Conservation (phyloP, 495 filamentous ascomycete genomes). For the Lasiosphaeriaceae sp. region DNA sequence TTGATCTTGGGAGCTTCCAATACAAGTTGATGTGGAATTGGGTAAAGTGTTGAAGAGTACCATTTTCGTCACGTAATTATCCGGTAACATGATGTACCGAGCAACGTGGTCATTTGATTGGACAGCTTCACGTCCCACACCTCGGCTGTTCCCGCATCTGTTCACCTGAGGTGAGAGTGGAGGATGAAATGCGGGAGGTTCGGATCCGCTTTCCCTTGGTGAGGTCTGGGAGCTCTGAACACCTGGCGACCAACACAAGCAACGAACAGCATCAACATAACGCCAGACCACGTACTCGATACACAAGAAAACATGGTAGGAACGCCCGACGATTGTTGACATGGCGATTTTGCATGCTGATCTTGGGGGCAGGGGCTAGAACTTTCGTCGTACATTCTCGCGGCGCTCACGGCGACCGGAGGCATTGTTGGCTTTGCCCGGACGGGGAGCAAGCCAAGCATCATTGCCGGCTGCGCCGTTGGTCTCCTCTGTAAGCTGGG, state of each 20-base stretch:
- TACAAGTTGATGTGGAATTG: too few relatives aligned
- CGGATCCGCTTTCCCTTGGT: neutral
- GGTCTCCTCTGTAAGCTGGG: conserved; percentile 61
- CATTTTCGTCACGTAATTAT: too few relatives aligned
- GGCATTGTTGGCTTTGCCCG: conserved; percentile 78
- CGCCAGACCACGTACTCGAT: neutral
- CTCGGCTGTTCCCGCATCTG: neutral
- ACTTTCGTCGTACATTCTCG: conserved; percentile 65
- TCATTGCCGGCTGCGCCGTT: conserved; percentile 77
- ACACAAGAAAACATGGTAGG: neutral
- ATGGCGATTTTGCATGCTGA: neutral
- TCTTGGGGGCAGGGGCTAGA: conserved; percentile 26
- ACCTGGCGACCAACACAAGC: neutral
- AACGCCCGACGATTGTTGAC: neutral
- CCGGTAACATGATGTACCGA: neutral
- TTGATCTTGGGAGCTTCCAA: too few relatives aligned
- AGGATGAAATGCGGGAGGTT: neutral
- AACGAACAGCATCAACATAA: neutral
- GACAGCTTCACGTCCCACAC: neutral
- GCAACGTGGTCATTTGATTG: neutral
- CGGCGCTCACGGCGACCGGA: conserved; percentile 76
- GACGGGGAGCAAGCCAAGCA: conserved; percentile 80
- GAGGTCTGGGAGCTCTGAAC: neutral
- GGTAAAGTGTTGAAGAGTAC: too few relatives aligned
- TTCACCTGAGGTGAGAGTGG: neutral